Base-by-base conservation (phyloP, 2,329 filamentous ascomycete genomes). In the Xylariaceae sp. region DNA sequence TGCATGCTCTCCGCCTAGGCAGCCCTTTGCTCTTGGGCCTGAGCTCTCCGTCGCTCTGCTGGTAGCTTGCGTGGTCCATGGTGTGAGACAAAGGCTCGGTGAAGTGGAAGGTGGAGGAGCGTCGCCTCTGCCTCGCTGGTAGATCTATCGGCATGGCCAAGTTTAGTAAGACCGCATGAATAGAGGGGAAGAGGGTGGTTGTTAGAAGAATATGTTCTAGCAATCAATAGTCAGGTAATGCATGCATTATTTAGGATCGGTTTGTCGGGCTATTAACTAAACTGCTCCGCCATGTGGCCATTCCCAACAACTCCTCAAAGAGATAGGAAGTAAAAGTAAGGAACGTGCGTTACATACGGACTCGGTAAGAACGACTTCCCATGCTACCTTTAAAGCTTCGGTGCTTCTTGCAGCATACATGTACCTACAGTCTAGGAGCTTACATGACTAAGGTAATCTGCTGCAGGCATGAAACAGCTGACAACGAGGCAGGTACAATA, bases 11-110 rank as follows among this genome's bases (percentile, higher is more conserved):
- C 55, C 45, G 63, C 37, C 43, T 48, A 24, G 56, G 52, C 43
- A 59, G 58, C 60, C 57, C 53, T 53, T 64, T 60, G 17, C 57
- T 62, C 41, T 40, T 62, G n/a, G 63, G 53, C 31, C 63, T 65
- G 21, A 60, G 55, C 31, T 67, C 55, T 17, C 65, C 57, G 23
- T 41, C 21, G 24, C 48, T 53, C 9, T 58, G 8, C 33, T 11
- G n/a, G n/a, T n/a, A n/a, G n/a, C n/a, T n/a, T n/a, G n/a, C 53
- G 16, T 52, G 63, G 44, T 43, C 41, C 56, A 55, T 51, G 36
- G 39, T 55, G 36, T 24, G n/a, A 9, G 33, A 7, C 28, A 43
- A 36, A 29, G 45, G 51, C 14, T 53, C 33, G 17, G 56, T 52
- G 33, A 57, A 58, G 7, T 47, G 37, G n/a, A 59, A 31, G 33